Evolutionary conservation across 176 grass and related monocot genomes (phyloP), one percentile per base, ranked within the genome.

Genomic region (Bolboschoenus planiculmis): DNA sequence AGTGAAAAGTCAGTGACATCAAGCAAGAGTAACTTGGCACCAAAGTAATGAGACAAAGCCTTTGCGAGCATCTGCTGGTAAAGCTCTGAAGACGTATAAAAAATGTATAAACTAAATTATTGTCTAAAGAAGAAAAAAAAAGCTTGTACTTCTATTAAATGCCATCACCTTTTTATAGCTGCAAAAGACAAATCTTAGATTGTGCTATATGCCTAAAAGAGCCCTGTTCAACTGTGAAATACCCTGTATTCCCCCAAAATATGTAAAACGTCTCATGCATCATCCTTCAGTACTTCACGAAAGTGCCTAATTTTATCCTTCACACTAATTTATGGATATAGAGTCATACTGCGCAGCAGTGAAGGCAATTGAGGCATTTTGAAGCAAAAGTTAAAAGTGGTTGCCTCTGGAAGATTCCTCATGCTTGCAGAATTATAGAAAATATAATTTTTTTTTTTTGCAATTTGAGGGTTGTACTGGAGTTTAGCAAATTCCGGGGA

Each of bases 61-160:
- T 86, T 96, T 2, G 91, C 97, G 0, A 99, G 91, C n/a, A 86
- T 87, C 62, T 99, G 97, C 63, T 93, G 88, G 86, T 99, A 99
- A 82, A 82, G 83, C 80, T 99, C 96, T 99, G 89, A 35, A 76
- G 44, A 77, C 20, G 16, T 3, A 77, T 46, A 66, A 85, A 85
- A 24, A 63, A 27, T 51, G 31, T 56, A 39, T n/a, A 56, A 31
- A 79, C 2, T 51, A 10, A 66, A 85, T 42, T 53, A 51, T 20
- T 50, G 26, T 30, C 31, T 53, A 18, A 30, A 18, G 20, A 40
- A 70, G 8, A 48, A 27, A 18, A 71, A 62, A 24, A 40, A 6
- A 77, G 3, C 27, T 51, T 31, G 14, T 34, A 31, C 26, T 46
- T 24, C 26, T 75, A 29, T 48, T 48, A 47, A 50, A 50, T 30